Conservation (phyloP, 2,329 filamentous ascomycete species). For the Didymella pinodella region DNA sequence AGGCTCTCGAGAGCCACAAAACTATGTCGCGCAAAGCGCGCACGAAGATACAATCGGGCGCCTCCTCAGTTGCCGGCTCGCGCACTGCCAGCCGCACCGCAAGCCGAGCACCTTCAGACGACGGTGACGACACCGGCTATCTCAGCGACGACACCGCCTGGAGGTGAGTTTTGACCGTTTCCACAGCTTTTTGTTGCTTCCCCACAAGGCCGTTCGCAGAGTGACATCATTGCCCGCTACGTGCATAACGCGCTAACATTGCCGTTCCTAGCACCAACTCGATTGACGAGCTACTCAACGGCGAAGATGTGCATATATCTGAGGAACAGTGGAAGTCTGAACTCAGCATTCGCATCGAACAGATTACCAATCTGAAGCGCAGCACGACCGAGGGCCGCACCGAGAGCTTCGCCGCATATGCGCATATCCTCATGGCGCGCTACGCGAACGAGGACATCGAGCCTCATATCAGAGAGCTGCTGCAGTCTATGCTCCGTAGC, state of each 20-base stretch:
- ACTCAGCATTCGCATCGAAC: slow-evolving; percentile 71
- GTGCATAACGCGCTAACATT: slow-evolving; percentile 34
- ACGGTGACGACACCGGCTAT: slow-evolving; percentile 62
- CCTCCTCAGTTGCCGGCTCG: slow-evolving; percentile 66
- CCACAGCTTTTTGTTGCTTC: slow-evolving; percentile 21
- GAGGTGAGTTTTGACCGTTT: slow-evolving; percentile 55
- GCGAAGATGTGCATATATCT: slow-evolving; percentile 60
- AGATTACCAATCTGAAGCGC: slow-evolving; percentile 79
- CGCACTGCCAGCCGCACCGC: slow-evolving; percentile 56
- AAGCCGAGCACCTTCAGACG: slow-evolving; percentile 70
- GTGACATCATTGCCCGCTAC: slow-evolving; percentile 41
- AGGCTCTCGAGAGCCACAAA: slow-evolving; percentile 76
- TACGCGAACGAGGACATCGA: slow-evolving; percentile 71
- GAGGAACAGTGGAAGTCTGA: slow-evolving; percentile 67
- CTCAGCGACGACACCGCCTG: slow-evolving; percentile 67
- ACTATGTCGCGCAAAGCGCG: slow-evolving; percentile 74
- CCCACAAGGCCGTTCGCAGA: slow-evolving; percentile 19
- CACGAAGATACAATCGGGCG: slow-evolving; percentile 63
- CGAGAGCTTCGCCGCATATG: slow-evolving; percentile 67
- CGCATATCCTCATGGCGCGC: slow-evolving; percentile 71
- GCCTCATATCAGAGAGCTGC: slow-evolving; percentile 65
- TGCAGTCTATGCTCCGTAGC: slow-evolving; percentile 72
- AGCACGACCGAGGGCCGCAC: slow-evolving; percentile 77
- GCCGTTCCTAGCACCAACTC: slow-evolving; percentile 62
- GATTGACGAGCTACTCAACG: slow-evolving; percentile 68